Evolutionary conservation across 768 basidiomycete genomes (phyloP).

Genomic region (Tricholoma sp.): DNA sequence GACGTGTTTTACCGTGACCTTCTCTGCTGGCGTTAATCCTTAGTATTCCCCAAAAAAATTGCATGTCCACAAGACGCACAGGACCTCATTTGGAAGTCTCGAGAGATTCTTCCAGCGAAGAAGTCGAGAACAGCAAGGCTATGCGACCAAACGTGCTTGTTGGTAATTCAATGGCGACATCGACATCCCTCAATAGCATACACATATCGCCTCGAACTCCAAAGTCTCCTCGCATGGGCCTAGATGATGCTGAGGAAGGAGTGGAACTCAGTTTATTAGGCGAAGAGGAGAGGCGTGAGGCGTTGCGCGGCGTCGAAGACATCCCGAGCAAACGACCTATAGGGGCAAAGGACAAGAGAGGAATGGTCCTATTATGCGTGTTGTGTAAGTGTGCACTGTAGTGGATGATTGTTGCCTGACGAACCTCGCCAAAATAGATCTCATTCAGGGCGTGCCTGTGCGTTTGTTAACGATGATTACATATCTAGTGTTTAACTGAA

Average conservation of each 20-base stretch:
- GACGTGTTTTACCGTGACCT: neutral
- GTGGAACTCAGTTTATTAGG: conserved; percentile 58
- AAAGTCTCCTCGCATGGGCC: conserved; percentile 32
- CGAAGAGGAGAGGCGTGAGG: conserved; percentile 48
- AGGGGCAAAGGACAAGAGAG: conserved; percentile 73
- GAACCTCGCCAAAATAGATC: conserved; percentile 35
- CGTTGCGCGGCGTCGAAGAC: conserved; percentile 35
- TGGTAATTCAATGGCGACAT: conserved; percentile 42
- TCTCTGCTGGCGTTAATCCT: neutral
- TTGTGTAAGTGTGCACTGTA: conserved; percentile 73
- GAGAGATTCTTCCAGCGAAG: conserved; percentile 4
- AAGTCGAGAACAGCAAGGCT: conserved; percentile 24
- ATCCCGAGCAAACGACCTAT: conserved; percentile 41
- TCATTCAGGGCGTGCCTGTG: conserved; percentile 89
- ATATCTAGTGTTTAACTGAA: conserved; percentile 6
- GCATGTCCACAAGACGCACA: conserved; percentile 22
- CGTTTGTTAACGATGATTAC: conserved; percentile 24
- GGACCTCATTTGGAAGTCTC: conserved; percentile 7
- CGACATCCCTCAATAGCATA: conserved; percentile 56
- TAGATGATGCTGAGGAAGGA: conserved; percentile 43
- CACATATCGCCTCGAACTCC: conserved; percentile 53
- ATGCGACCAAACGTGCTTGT: conserved; percentile 33
- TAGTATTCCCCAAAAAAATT: conserved; percentile 10
- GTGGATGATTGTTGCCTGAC: conserved; percentile 58
- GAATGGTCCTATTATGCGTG: conserved; percentile 79